Conservation (phyloP, 2,329 filamentous ascomycete species). For the Venturia pyrina region DNA sequence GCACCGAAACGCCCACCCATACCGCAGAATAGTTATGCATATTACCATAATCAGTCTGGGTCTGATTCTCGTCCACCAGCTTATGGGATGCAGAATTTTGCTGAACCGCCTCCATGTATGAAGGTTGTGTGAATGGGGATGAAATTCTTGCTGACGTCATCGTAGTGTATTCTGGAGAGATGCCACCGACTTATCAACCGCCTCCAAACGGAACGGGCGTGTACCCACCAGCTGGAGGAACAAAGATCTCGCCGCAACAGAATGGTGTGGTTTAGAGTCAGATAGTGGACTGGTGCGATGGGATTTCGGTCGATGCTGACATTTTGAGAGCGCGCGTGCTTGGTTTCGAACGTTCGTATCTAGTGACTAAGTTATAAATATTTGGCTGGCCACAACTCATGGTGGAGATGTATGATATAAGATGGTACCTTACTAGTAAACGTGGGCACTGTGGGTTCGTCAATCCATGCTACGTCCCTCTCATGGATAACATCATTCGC, state of each 20-base stretch:
- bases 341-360: background rate
- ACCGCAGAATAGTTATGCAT: slow-evolving; percentile 6
- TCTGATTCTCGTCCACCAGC: background rate
- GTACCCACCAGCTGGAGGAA: slow-evolving; percentile 19
- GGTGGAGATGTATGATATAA: background rate
- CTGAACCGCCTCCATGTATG: slow-evolving; percentile 9
- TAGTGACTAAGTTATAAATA: background rate
- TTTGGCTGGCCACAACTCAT: background rate
- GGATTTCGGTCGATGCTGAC: background rate
- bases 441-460: background rate
- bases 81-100: slow-evolving; percentile 9
- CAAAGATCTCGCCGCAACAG: slow-evolving; percentile 23
- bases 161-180: slow-evolving; percentile 22
- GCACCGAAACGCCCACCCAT: background rate
- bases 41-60: slow-evolving; percentile 4
- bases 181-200: slow-evolving; percentile 21
- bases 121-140: background rate
- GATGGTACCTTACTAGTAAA: background rate
- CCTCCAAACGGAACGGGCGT: background rate
- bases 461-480: too few relatives aligned
- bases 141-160: background rate
- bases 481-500: too few relatives aligned
- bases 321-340: background rate
- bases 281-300: background rate
- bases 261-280: background rate